Conservation (phyloP, 805 yeast species). For the Ogataea neopini region DNA sequence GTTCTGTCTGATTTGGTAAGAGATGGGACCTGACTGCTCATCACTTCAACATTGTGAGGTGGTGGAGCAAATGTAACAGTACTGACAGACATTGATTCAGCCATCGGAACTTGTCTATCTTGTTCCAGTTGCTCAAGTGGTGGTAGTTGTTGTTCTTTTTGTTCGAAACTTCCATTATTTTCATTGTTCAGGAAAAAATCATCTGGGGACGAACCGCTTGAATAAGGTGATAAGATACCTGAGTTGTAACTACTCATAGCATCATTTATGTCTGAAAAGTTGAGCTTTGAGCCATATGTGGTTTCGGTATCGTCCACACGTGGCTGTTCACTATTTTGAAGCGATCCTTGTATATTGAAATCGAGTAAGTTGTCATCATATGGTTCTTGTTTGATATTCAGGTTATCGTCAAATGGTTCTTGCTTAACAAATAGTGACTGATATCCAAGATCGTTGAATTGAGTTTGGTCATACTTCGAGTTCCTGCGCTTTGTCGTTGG, state of each 20-base stretch:
- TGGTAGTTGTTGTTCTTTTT: not conserved
- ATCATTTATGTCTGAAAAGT: conserved; percentile 34
- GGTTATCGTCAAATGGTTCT: conserved; percentile 1
- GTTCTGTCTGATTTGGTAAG: conserved; percentile 18
- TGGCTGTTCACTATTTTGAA: not conserved
- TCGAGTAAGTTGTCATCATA: not conserved
- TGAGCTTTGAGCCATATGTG: conserved; percentile 28
- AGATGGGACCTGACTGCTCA: conserved; percentile 10
- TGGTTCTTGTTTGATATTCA: conserved; percentile 3
- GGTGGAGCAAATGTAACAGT: conserved; percentile 30
- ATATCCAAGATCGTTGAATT: conserved; percentile 5
- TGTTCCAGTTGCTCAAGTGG: not conserved
- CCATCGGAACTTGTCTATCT: conserved; percentile 29
- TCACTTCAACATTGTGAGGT: too few relatives aligned
- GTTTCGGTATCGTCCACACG: conserved; percentile 23
- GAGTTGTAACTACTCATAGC: conserved; percentile 33
- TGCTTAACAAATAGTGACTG: conserved; percentile 8
- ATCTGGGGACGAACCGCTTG: conserved; percentile 40
- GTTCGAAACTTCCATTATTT: not conserved
- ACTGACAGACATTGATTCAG: conserved; percentile 31
- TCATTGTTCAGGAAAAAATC: conserved; percentile 30
- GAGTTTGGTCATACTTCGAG: not conserved
- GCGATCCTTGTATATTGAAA: not conserved
- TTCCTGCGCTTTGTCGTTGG: not conserved
- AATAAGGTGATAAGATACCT: conserved; percentile 36